Evolutionary conservation across 2,329 filamentous ascomycete species (phyloP), one percentile per base, ranked within the genome.

Genomic region (Cladosporium sp.): DNA sequence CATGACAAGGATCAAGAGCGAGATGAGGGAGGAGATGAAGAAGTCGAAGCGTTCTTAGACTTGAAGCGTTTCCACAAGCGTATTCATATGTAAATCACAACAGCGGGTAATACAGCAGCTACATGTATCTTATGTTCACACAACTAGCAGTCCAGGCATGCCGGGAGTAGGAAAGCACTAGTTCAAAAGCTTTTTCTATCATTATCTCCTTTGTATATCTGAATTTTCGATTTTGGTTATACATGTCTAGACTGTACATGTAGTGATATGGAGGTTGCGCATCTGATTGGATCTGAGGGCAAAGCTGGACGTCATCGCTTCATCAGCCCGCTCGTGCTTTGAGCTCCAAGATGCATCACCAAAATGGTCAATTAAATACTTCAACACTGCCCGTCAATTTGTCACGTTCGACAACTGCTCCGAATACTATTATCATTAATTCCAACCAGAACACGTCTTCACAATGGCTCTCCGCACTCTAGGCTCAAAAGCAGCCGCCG

Each of bases 401-500:
- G 6, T 30, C 49, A 11, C 12, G 14, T 21, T 12, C n/a, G 10
- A 12, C n/a, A 47, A 47, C 8, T 21, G n/a, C 2, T 7, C 8
- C 4, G 10, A 12, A 24, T 8, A 21, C n/a, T n/a, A 24, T 11
- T 47, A 11, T n/a, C 7, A 47, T 21, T 2, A 3, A 47, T 4
- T 47, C n/a, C n/a, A 21, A 24, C 8, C 41, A 18, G 12, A 58
- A 11, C 1, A 28, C 28, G 1, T 15, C 2, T 11, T 21, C 66
- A 61, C 18, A 61, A 74, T 75, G 72, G 64, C 72, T 18, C 71
- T 77, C 59, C 71, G 74, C 21, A 96, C 93, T 30, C 86, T 99
- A 30, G 90, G 90, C 11, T 90, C 94, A 51, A 93, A 95, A 80
- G 92, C 92, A 70, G 95, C 95, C 0, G 90, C 92, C 0, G 91